These are phyloP conservation scores for Linnemannia hyalina DNA, from an alignment of 192 early-diverging fungal species.

Conservation along the genomic window DNA sequence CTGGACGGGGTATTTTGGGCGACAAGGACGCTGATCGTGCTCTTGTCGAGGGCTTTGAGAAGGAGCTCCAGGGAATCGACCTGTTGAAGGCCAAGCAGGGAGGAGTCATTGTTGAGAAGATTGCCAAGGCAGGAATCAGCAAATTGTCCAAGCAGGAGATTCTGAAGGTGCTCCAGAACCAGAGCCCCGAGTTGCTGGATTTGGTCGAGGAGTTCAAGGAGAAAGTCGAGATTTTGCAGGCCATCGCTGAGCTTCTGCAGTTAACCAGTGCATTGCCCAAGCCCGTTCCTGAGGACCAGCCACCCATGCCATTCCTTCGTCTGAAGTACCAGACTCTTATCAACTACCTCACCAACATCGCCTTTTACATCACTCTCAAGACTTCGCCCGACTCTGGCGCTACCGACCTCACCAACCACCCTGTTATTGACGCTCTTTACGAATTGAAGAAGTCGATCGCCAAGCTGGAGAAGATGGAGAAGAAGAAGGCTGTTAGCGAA, in stretches of 20 bases:
- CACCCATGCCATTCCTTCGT: conserved; percentile 52
- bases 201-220: conserved; percentile 74
- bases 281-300: conserved; percentile 32
- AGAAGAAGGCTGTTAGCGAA: conserved; percentile 59
- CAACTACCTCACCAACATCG: conserved; percentile 90
- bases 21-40: conserved; percentile 64
- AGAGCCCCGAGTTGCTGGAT: conserved; percentile 80
- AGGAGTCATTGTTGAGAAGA: conserved; percentile 53
- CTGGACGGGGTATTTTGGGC: conserved; percentile 38
- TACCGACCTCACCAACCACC: conserved; percentile 78
- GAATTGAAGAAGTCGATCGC: conserved; percentile 80
- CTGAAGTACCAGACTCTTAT: conserved; percentile 65
- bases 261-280: conserved; percentile 26
- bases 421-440: conserved; percentile 85
- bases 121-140: conserved; percentile 55
- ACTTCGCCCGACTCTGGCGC: conserved; percentile 60
- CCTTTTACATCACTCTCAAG: conserved; percentile 87
- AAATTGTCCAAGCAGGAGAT: conserved; percentile 73
- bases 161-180: conserved; percentile 75
- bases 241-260: conserved; percentile 40
- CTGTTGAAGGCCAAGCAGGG: conserved; percentile 56
- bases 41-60: conserved; percentile 63
- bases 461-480: conserved; percentile 76
- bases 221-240: conserved; percentile 53
- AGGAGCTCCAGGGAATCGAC: conserved; percentile 64